These are phyloP conservation scores for Sanguinoderma infundibulare DNA, from an alignment of 1,284 basidiomycete genomes.

Conservation along the genomic window DNA sequence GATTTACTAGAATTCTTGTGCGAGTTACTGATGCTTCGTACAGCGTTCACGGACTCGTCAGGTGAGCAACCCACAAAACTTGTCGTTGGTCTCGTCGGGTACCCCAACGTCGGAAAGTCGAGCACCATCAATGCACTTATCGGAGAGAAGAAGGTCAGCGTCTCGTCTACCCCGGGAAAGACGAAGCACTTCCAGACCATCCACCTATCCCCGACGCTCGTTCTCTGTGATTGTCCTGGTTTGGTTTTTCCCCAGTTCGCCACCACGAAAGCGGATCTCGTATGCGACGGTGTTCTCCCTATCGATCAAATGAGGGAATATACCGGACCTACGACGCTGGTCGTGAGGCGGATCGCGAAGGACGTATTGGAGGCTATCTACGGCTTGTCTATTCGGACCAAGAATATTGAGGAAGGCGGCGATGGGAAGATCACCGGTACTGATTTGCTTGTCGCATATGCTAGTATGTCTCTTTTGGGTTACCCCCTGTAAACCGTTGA, in stretches of 20 bases:
- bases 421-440: constrained; percentile 80
- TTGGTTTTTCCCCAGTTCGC: constrained; percentile 99
- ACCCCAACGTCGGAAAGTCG: constrained; percentile 98
- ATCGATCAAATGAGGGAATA: constrained; percentile 98
- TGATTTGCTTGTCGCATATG: constrained; percentile 88
- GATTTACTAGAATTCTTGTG: background rate
- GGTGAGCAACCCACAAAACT: constrained; percentile 72
- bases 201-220: constrained; percentile 84
- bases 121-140: constrained; percentile 97
- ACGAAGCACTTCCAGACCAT: constrained; percentile 99
- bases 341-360: constrained; percentile 83
- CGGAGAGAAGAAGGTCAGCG: constrained; percentile 96
- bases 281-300: constrained; percentile 96
- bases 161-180: constrained; percentile 97
- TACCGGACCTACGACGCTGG: constrained; percentile 84
- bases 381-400: constrained; percentile 79
- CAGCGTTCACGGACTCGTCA: constrained; percentile 71
- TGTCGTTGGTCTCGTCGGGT: constrained; percentile 95
- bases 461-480: constrained; percentile 64
- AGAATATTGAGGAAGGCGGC: constrained; percentile 83
- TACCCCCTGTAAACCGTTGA: background rate
- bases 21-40: background rate
- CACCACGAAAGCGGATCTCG: constrained; percentile 92
- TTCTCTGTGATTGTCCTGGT: constrained; percentile 99
- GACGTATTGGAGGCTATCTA: constrained; percentile 91